phyloP scores from a whole-genome alignment of 2,329 filamentous ascomycete genomes.

The Amylocarpus encephaloides region DNA sequence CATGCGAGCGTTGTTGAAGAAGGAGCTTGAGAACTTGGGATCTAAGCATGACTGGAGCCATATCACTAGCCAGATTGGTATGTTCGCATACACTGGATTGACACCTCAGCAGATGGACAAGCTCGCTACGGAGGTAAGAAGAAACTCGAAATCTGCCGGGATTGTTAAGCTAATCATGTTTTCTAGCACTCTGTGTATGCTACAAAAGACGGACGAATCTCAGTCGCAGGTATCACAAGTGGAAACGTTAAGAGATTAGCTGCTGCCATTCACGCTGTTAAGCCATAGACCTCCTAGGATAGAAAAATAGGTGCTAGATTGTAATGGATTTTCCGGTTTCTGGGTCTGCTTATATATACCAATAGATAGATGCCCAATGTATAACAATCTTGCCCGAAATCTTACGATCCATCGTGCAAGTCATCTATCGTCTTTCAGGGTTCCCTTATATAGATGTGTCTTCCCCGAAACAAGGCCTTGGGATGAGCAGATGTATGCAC shows the following conservation, averaged over 20 bases:
- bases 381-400: constrained; percentile 1
- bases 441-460: not conserved
- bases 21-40: constrained; percentile 89
- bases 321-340: not conserved
- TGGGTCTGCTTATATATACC: constrained; percentile 6
- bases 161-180: not conserved
- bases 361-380: constrained; percentile 12
- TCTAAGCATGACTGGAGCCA: constrained; percentile 98
- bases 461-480: too few relatives aligned
- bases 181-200: constrained; percentile 84
- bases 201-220: constrained; percentile 86
- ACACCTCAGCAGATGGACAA: constrained; percentile 85
- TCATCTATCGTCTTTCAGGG: not conserved
- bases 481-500: too few relatives aligned
- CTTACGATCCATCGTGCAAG: not conserved
- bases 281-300: constrained; percentile 34
- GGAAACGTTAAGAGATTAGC: constrained; percentile 75
- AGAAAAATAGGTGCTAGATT: not conserved
- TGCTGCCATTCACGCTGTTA: constrained; percentile 79
- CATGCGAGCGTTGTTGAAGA: constrained; percentile 91
- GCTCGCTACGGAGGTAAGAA: constrained; percentile 74
- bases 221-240: constrained; percentile 75
- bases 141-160: too few relatives aligned
- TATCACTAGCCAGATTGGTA: constrained; percentile 98
- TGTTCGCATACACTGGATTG: constrained; percentile 98